A percentile compares a stretch with the other conserved stretches of the same genome.
phyloP scores from a whole-genome alignment of 805 yeast species.

The Cyberlindnera mississippiensis region DNA sequence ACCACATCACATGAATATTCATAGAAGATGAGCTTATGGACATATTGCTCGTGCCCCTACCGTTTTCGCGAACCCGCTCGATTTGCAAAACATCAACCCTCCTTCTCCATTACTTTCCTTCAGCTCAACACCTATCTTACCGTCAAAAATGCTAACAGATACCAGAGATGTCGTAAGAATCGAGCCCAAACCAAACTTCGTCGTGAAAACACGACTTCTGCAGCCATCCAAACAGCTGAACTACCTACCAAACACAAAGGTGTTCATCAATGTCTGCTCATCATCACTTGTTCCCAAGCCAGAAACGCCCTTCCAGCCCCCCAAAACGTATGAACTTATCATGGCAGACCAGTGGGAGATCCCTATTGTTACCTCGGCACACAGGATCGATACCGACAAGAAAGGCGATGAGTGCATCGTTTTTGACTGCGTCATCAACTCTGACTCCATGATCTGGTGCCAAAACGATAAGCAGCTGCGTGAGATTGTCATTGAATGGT shows the following conservation, averaged over 20 bases:
- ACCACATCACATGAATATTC: too few species aligned
- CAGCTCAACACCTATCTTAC: too few species aligned
- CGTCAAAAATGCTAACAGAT: slow-evolving; percentile 8
- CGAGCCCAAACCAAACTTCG: slow-evolving; percentile 67
- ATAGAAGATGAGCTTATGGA: too few species aligned
- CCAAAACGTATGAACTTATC: slow-evolving; percentile 55
- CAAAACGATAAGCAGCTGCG: slow-evolving; percentile 53
- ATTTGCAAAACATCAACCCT: too few species aligned
- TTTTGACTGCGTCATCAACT: slow-evolving; percentile 76
- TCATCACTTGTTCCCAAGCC: slow-evolving; percentile 66
- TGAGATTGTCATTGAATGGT: slow-evolving; percentile 74
- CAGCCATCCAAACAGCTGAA: slow-evolving; percentile 15
- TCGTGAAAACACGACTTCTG: slow-evolving; percentile 55
- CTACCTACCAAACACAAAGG: slow-evolving; percentile 48
- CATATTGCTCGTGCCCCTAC: too few species aligned
- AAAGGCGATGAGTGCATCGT: slow-evolving; percentile 62
- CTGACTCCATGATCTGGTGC: slow-evolving; percentile 59
- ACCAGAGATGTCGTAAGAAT: slow-evolving; percentile 25
- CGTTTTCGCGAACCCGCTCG: background rate
- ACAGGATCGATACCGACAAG: slow-evolving; percentile 57
- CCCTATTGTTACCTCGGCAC: slow-evolving; percentile 68
- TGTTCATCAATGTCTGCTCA: slow-evolving; percentile 76
- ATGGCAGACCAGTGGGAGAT: slow-evolving; percentile 79
- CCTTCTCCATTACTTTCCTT: too few species aligned
- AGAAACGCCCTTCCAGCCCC: slow-evolving; percentile 47